Evolutionary conservation across 305 asterid species (phyloP).

Genomic region (Salvia sclarea): DNA sequence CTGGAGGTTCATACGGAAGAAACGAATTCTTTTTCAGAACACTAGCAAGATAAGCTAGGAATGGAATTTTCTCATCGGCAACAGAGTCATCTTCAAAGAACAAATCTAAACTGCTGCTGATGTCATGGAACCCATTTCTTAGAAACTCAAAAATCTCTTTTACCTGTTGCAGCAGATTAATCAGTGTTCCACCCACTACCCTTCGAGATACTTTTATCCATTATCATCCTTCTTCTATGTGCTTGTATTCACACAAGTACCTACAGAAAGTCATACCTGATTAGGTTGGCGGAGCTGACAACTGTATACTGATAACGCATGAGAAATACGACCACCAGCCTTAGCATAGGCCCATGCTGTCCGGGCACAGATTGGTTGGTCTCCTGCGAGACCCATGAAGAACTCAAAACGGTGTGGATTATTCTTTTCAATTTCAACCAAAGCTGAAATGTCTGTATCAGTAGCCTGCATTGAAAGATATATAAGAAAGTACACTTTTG

Average conservation of each 20-base stretch:
- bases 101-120: conserved; percentile 90
- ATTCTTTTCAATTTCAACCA: conserved; percentile 95
- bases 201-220: conserved; percentile 4
- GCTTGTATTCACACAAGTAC: conserved; percentile 17
- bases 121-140: conserved; percentile 81
- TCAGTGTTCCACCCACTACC: conserved; percentile 33
- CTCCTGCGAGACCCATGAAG: conserved; percentile 98
- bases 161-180: conserved; percentile 65
- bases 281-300: conserved; percentile 91
- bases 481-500: conserved; percentile 21
- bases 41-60: conserved; percentile 90
- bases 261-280: conserved; percentile 51
- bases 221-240: neutral
- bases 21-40: conserved; percentile 73
- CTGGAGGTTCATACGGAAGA: conserved; percentile 90
- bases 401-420: conserved; percentile 98
- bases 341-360: conserved; percentile 99
- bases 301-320: conserved; percentile 93
- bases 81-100: conserved; percentile 93
- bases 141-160: conserved; percentile 88
- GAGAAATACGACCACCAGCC: conserved; percentile 94
- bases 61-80: conserved; percentile 97
- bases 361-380: conserved; percentile 95
- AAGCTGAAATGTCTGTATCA: conserved; percentile 96
- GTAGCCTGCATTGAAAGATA: conserved; percentile 75